A percentile compares a stretch with the other conserved stretches of the same genome.
These are phyloP conservation scores for Lactifluus rugatus DNA, from an alignment of 768 basidiomycete genomes.

Conservation along the genomic window DNA sequence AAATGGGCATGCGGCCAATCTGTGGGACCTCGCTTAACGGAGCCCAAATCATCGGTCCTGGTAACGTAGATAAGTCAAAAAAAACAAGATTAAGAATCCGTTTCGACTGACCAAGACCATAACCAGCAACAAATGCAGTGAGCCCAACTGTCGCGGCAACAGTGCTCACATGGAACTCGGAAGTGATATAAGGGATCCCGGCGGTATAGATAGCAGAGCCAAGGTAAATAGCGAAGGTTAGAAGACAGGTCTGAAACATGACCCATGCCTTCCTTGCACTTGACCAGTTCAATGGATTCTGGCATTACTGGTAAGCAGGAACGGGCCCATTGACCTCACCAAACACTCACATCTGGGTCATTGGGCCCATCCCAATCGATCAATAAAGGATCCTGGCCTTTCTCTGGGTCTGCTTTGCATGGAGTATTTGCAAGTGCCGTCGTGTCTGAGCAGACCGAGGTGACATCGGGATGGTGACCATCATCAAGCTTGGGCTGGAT, in stretches of 20 bases:
- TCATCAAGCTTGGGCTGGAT: not conserved
- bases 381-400: conserved; percentile 19
- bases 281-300: too few relatives aligned
- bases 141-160: too few relatives aligned
- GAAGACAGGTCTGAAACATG: too few relatives aligned
- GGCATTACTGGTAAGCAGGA: not conserved
- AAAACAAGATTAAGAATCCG: not conserved
- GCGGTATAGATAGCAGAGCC: too few relatives aligned
- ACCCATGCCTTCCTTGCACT: too few relatives aligned
- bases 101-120: too few relatives aligned
- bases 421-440: not conserved
- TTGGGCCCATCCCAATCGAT: conserved; percentile 24
- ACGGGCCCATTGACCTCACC: too few relatives aligned
- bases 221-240: too few relatives aligned
- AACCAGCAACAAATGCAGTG: too few relatives aligned
- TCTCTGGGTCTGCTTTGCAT: conserved; percentile 4
- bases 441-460: not conserved
- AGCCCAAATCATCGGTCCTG: too few relatives aligned
- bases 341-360: conserved; percentile 14
- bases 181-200: conserved; percentile 24
- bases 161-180: conserved; percentile 25
- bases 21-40: conserved; percentile 28
- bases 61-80: not conserved
- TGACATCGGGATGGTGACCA: not conserved
- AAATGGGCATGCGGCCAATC: conserved; percentile 25